A percentile compares a stretch with the other conserved stretches of the same genome.
Evolutionary conservation across 1,284 basidiomycete species (phyloP).

Genomic region (Ustilago esculenta): DNA sequence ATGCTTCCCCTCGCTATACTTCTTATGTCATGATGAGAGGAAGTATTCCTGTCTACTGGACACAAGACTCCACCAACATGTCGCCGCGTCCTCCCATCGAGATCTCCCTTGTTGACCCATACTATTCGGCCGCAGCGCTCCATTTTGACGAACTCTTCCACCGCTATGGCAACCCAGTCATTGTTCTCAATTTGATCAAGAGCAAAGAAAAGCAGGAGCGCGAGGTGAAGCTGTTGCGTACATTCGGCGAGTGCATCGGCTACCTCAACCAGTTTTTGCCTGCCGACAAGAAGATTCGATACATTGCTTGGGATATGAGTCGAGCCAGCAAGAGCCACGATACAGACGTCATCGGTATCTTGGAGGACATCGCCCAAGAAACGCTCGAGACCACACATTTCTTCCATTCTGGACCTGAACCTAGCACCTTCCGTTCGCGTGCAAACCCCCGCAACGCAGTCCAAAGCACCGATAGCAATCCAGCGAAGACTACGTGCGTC

Average conservation of each 20-base stretch:
- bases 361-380: slow-evolving; percentile 95
- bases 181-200: slow-evolving; percentile 90
- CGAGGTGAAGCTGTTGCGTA: slow-evolving; percentile 90
- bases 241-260: slow-evolving; percentile 89
- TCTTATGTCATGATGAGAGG: slow-evolving; percentile 96
- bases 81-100: slow-evolving; percentile 93
- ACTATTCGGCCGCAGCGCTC: slow-evolving; percentile 88
- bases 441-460: slow-evolving; percentile 1
- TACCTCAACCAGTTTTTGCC: slow-evolving; percentile 98
- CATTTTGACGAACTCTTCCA: slow-evolving; percentile 94
- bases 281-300: slow-evolving; percentile 79
- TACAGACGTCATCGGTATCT: slow-evolving; percentile 92
- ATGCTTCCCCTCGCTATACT: slow-evolving; percentile 79
- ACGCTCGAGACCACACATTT: slow-evolving; percentile 90
- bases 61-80: slow-evolving; percentile 90
- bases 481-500: background rate
- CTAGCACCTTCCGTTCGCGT: slow-evolving; percentile 20
- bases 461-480: background rate
- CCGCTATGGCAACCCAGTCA: slow-evolving; percentile 89
- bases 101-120: slow-evolving; percentile 88
- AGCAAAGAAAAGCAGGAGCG: slow-evolving; percentile 76
- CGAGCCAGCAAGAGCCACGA: slow-evolving; percentile 76
- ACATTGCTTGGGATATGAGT: slow-evolving; percentile 92
- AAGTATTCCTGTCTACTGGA: slow-evolving; percentile 95
- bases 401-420: slow-evolving; percentile 77